Conservation (phyloP, 345 rosid genomes). For the Xanthoceras sorbifolium region DNA sequence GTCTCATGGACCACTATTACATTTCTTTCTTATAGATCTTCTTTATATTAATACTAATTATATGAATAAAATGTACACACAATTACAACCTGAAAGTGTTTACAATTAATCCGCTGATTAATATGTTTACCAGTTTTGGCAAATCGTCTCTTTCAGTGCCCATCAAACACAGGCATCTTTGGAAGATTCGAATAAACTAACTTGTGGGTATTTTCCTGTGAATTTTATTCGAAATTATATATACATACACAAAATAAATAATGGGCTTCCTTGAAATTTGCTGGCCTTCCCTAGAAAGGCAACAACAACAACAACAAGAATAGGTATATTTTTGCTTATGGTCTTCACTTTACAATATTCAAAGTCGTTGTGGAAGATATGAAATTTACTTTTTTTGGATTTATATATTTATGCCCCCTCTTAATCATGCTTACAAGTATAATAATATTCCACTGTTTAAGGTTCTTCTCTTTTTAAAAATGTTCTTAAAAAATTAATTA, state of each 20-base stretch:
- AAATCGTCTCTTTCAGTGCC: neutral
- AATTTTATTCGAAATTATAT: slow-evolving; percentile 1
- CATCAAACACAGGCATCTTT: slow-evolving; percentile 17
- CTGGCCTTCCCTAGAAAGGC: slow-evolving; percentile 6
- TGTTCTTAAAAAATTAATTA: neutral
- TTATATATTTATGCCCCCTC: slow-evolving; percentile 4
- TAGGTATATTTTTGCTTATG: slow-evolving; percentile 19
- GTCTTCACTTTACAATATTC: slow-evolving; percentile 24
- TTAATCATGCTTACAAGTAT: slow-evolving; percentile 16
- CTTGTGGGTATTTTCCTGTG: slow-evolving; percentile 2
- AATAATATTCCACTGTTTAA: slow-evolving; percentile 10
- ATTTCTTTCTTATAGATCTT: slow-evolving; percentile 10
- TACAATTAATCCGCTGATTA: neutral
- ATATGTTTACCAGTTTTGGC: neutral
- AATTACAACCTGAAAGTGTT: neutral
- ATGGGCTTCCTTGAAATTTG: slow-evolving; percentile 20
- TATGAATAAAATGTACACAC: neutral
- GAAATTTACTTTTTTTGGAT: slow-evolving; percentile 15
- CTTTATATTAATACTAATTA: neutral
- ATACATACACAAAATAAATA: too few relatives aligned
- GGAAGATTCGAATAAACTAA: slow-evolving; percentile 21
- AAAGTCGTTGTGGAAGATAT: slow-evolving; percentile 17
- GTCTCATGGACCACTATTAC: neutral
- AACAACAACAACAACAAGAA: slow-evolving; percentile 23
- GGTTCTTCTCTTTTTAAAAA: slow-evolving; percentile 16